Evolutionary conservation across 768 basidiomycete species (phyloP), one percentile per base, ranked within the genome.

Genomic region (Agaricus sinodeliciosus): DNA sequence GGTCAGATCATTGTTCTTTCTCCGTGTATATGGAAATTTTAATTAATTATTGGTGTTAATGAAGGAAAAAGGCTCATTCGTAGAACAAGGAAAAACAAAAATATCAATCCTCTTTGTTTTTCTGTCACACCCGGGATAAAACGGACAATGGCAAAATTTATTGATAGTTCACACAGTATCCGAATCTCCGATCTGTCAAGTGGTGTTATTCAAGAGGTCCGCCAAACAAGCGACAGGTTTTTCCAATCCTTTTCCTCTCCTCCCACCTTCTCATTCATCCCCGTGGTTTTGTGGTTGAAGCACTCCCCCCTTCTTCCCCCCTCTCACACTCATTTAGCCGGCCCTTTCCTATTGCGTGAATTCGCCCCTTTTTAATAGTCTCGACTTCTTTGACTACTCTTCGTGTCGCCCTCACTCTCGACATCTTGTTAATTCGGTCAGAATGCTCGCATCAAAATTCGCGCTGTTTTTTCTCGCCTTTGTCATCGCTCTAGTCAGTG

Each of bases 401-500:
- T 40, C 26, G 44, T 31, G 44, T 53, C 19, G 51, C 16, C 44
- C 28, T 41, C 9, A 43, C n/a, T n/a, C 27, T 36, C 31, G 27
- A 31, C 41, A 16, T 13, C 18, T 40, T 11, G 13, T 11, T 15
- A 49, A 48, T 54, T n/a, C 55, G 53, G 57, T 56, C 26, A 54
- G 19, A 19, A 60, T 62, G 61, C 58, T 58, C 50, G 44, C 60
- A 22, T 55, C 62, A 47, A 61, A 56, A 54, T 52, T 57, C 54
- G 41, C 59, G 42, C 39, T 65, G 18, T 47, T 60, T 49, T 51
- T 63, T 53, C 56, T 64, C n/a, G 60, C 63, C 13, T 52, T 58
- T 39, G 47, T 66, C 56, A 50, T 61, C 42, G 55, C 60, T 51
- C 51, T 66, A 56, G 52, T 57, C 53, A 57, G 60, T 48, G 62